These are phyloP conservation scores for Amanita polypyramis DNA, from an alignment of 768 basidiomycete species.

Conservation along the genomic window DNA sequence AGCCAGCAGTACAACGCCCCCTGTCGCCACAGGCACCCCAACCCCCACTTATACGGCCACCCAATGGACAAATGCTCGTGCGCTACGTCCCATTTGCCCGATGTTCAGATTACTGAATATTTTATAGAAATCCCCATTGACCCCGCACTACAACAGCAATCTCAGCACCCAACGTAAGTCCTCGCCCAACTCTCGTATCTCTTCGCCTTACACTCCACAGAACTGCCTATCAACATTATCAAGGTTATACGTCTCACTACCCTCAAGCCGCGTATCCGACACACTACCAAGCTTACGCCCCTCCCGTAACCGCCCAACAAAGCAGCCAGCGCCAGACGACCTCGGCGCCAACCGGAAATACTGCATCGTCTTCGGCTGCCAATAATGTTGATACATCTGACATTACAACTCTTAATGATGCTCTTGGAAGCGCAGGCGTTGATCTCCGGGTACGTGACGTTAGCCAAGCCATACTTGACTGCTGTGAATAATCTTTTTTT, in stretches of 20 bases:
- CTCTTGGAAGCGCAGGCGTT: conserved; percentile 78
- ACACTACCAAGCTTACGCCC: conserved; percentile 35
- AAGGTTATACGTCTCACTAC: conserved; percentile 32
- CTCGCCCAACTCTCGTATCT: conserved; percentile 9
- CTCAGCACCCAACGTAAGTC: conserved; percentile 34
- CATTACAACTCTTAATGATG: conserved; percentile 73
- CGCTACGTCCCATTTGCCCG: not conserved
- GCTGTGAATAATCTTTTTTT: no score
- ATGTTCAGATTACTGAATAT: not conserved
- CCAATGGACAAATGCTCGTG: conserved; percentile 24
- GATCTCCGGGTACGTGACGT: conserved; percentile 54
- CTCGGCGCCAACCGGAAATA: conserved; percentile 12
- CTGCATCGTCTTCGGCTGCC: conserved; percentile 14
- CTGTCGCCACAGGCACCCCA: conserved; percentile 16
- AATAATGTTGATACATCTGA: conserved; percentile 51
- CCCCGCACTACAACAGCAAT: conserved; percentile 56
- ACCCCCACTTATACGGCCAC: conserved; percentile 19
- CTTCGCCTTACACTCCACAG: conserved; percentile 18
- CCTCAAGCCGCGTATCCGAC: conserved; percentile 31
- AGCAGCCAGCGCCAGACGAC: conserved; percentile 8
- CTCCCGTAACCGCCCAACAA: conserved; percentile 20
- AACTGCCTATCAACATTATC: conserved; percentile 40
- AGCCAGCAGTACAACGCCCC: conserved; percentile 10
- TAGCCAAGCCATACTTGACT: no score
- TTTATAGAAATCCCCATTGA: conserved; percentile 52